Conservation (phyloP, 768 basidiomycete genomes). For the Collybiopsis confluens region DNA sequence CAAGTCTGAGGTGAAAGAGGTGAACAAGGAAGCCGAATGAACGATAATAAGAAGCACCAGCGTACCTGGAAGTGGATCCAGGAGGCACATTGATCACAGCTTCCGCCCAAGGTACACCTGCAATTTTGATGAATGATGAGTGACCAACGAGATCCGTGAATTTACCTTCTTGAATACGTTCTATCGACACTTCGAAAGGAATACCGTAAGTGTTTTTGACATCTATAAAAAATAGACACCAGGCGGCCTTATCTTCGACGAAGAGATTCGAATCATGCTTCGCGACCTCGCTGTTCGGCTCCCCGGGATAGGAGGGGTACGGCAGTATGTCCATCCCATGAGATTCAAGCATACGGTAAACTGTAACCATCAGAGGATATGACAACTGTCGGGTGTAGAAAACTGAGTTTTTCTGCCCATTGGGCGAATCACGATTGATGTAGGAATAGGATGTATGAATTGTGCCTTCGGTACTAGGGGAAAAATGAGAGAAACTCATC, state of each 20-base stretch:
- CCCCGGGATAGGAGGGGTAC: conserved; percentile 35
- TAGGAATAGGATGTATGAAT: conserved; percentile 84
- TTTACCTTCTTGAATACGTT: conserved; percentile 61
- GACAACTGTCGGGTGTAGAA: conserved; percentile 87
- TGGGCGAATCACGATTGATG: conserved; percentile 39
- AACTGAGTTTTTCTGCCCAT: conserved; percentile 33
- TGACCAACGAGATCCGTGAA: background rate
- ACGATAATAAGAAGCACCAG: background rate
- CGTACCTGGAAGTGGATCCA: conserved; percentile 79
- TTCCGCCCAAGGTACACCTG: conserved; percentile 37
- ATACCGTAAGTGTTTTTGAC: conserved; percentile 89
- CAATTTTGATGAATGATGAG: background rate
- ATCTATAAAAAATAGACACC: conserved; percentile 87
- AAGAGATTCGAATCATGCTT: conserved; percentile 26
- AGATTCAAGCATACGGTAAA: conserved; percentile 93
- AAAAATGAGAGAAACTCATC: too few species aligned
- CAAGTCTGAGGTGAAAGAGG: conserved; percentile 40
- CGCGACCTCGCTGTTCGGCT: conserved; percentile 14
- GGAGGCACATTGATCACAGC: conserved; percentile 71
- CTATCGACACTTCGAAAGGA: conserved; percentile 86
- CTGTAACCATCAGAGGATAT: conserved; percentile 88
- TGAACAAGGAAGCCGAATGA: background rate
- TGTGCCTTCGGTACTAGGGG: conserved; percentile 68
- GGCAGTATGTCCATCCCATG: conserved; percentile 78
- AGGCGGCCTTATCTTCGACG: conserved; percentile 50